These are phyloP conservation scores for Leccinum cinnamomeum DNA, from an alignment of 1,284 basidiomycete genomes.

Conservation along the genomic window DNA sequence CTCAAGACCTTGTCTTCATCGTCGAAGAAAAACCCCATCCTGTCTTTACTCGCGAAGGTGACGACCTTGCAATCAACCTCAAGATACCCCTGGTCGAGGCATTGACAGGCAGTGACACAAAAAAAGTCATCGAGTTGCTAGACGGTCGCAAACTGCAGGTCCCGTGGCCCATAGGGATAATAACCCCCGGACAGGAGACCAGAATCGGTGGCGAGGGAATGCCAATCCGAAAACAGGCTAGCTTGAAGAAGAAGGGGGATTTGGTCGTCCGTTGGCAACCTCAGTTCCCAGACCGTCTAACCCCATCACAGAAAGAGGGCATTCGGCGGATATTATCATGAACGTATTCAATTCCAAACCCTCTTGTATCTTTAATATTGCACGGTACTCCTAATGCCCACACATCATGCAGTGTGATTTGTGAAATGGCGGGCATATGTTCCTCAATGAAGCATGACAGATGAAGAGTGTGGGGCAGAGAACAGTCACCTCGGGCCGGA, in stretches of 20 bases:
- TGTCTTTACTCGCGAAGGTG: slow-evolving; percentile 74
- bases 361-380: slow-evolving; percentile 8
- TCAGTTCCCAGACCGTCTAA: slow-evolving; percentile 77
- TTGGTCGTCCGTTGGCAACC: slow-evolving; percentile 83
- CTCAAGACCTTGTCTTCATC: slow-evolving; percentile 87
- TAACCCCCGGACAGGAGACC: slow-evolving; percentile 80
- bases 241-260: slow-evolving; percentile 76
- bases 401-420: slow-evolving; percentile 3
- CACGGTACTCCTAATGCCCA: slow-evolving; percentile 22
- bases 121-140: slow-evolving; percentile 63
- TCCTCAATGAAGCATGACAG: not conserved
- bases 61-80: slow-evolving; percentile 70
- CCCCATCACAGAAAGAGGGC: slow-evolving; percentile 75
- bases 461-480: not conserved
- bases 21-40: slow-evolving; percentile 89
- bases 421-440: not conserved
- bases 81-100: slow-evolving; percentile 83
- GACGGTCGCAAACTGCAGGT: slow-evolving; percentile 80
- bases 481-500: not conserved
- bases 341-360: slow-evolving; percentile 10
- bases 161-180: slow-evolving; percentile 62
- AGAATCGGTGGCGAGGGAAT: slow-evolving; percentile 80
- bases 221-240: slow-evolving; percentile 85
- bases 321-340: slow-evolving; percentile 67
- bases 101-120: slow-evolving; percentile 54